These are phyloP conservation scores for Fusarium transvaalense DNA, from an alignment of 2,329 filamentous ascomycete species.

Conservation along the genomic window DNA sequence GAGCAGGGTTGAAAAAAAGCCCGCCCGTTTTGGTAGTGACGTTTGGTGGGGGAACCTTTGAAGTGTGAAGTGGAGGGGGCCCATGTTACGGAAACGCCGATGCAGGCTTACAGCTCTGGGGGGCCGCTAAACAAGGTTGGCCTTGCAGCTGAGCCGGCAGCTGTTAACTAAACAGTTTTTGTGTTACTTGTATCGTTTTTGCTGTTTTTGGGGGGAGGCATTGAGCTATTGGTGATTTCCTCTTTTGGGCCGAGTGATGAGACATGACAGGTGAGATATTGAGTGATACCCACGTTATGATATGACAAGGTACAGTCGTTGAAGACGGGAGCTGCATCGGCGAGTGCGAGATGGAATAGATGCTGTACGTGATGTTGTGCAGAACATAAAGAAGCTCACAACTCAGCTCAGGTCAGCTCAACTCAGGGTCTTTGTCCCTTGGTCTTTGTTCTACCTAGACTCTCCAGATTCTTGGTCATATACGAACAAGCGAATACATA, in stretches of 20 bases:
- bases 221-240: conserved; percentile 17
- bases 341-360: conserved; percentile 28
- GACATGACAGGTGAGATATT: conserved; percentile 15
- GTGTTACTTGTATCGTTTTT: not conserved
- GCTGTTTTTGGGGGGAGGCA: not conserved
- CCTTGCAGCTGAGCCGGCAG: conserved; percentile 42
- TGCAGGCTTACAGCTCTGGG: conserved; percentile 33
- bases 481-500: not conserved
- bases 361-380: not conserved
- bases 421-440: not conserved
- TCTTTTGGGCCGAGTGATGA: conserved; percentile 4
- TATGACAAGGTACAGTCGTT: not conserved
- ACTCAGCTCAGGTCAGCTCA: not conserved
- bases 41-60: conserved; percentile 20
- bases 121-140: conserved; percentile 27
- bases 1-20: not conserved
- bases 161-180: not conserved
- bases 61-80: conserved; percentile 6
- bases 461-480: not conserved
- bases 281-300: conserved; percentile 6
- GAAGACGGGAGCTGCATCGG: conserved; percentile 28
- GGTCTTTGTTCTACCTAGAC: not conserved
- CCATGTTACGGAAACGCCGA: conserved; percentile 40
- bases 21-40: conserved; percentile 26
- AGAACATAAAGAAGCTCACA: conserved; percentile 4